A percentile compares a stretch with the other conserved stretches of the same genome.
Conservation (phyloP, 2,329 filamentous ascomycete genomes). For the Acrocalymma vagum region DNA sequence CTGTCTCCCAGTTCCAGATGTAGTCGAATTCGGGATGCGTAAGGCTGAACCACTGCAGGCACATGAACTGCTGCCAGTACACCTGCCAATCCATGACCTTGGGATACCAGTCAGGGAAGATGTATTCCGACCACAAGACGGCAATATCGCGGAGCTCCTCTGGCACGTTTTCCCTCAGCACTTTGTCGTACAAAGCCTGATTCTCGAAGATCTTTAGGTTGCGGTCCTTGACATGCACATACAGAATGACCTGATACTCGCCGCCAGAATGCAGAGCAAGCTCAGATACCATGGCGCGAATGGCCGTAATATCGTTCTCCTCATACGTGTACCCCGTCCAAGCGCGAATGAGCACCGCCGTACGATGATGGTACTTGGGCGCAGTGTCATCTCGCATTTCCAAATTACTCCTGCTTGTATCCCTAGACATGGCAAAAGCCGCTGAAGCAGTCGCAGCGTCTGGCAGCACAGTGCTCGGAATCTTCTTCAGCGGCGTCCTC, state of each 20-base stretch:
- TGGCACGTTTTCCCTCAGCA: conserved; percentile 71
- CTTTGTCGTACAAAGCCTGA: conserved; percentile 64
- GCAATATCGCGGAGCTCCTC: conserved; percentile 75
- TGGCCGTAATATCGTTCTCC: conserved; percentile 55
- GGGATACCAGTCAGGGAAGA: conserved; percentile 58
- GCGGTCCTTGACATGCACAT: conserved; percentile 62
- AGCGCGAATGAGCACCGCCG: conserved; percentile 55
- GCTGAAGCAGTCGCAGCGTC: conserved; percentile 34
- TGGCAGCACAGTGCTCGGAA: conserved; percentile 35
- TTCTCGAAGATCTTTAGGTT: conserved; percentile 67
- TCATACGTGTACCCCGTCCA: conserved; percentile 58
- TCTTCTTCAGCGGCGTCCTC: conserved; percentile 48
- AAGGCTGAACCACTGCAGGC: conserved; percentile 77
- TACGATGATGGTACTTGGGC: conserved; percentile 52
- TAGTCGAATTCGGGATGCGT: conserved; percentile 82
- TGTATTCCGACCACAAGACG: conserved; percentile 74
- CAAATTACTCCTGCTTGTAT: conserved; percentile 36
- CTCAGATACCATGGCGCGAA: conserved; percentile 57
- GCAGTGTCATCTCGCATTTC: conserved; percentile 29
- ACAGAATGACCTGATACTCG: conserved; percentile 58
- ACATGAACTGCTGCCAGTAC: conserved; percentile 71
- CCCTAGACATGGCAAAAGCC: conserved; percentile 37
- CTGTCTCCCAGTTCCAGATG: conserved; percentile 87
- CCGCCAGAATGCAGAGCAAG: conserved; percentile 56
- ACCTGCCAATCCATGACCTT: conserved; percentile 59